A percentile compares a stretch with the other conserved stretches of the same genome.
These are phyloP conservation scores for Aspergillus indologenus DNA, from an alignment of 495 filamentous ascomycete species.

Conservation along the genomic window DNA sequence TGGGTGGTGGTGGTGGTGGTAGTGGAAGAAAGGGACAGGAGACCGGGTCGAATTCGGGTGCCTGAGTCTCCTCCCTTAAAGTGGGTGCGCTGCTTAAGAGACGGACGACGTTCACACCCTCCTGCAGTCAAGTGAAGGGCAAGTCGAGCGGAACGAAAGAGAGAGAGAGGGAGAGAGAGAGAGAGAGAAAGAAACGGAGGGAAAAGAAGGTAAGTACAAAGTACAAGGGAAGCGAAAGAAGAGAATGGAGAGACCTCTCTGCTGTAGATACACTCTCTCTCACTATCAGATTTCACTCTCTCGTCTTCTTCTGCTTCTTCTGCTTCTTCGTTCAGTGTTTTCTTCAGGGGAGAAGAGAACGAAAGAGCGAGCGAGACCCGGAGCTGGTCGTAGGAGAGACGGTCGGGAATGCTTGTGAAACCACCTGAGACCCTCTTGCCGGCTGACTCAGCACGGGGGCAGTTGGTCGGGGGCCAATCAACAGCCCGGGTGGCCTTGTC, in stretches of 20 bases:
- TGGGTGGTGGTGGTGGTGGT: too few relatives aligned
- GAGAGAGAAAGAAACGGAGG: constrained; percentile 14
- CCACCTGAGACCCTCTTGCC: constrained; percentile 7
- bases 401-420: constrained; percentile 23
- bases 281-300: not conserved
- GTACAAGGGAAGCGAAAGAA: constrained; percentile 18
- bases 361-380: not conserved
- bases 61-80: constrained; percentile 14
- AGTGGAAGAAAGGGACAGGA: not conserved
- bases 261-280: too few relatives aligned
- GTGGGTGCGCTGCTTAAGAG: constrained; percentile 3
- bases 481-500: not conserved
- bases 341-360: constrained; percentile 17
- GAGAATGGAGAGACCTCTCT: too few relatives aligned
- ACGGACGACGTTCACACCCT: constrained; percentile 5
- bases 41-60: constrained; percentile 8
- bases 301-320: not conserved
- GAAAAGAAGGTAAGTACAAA: constrained; percentile 10
- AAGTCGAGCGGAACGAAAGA: not conserved
- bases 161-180: constrained; percentile 2
- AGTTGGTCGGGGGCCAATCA: constrained; percentile 11
- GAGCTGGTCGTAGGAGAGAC: constrained; percentile 24
- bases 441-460: constrained; percentile 23
- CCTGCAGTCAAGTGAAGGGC: not conserved
- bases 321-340: too few relatives aligned